phyloP scores from a whole-genome alignment of 768 basidiomycete genomes.

The Psilocybe sp. region DNA sequence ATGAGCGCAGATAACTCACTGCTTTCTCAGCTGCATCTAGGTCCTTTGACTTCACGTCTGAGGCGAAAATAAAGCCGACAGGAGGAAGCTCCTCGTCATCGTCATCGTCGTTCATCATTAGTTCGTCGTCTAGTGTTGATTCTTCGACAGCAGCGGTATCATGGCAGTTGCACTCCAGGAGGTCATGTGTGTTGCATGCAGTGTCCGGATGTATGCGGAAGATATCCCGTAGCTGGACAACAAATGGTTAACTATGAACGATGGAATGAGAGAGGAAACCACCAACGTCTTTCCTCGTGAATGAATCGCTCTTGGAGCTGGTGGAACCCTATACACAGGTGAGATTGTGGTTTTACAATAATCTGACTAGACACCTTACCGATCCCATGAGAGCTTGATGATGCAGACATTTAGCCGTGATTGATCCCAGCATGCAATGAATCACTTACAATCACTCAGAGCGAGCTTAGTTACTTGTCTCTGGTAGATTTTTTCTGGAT shows the following conservation, averaged over 20 bases:
- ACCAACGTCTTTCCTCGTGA: constrained; percentile 81
- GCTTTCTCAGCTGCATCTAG: constrained; percentile 48
- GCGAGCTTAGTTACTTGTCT: constrained; percentile 94
- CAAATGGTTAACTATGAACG: not conserved
- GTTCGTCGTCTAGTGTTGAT: not conserved
- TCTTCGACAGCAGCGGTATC: constrained; percentile 5
- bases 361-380: constrained; percentile 29
- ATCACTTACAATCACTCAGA: constrained; percentile 72
- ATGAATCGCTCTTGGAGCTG: constrained; percentile 76
- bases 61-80: constrained; percentile 63
- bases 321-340: constrained; percentile 25
- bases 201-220: constrained; percentile 84
- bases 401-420: not conserved
- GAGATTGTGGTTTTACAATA: not conserved
- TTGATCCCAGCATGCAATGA: not conserved
- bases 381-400: constrained; percentile 67
- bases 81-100: constrained; percentile 22
- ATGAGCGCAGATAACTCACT: constrained; percentile 32
- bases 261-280: not conserved
- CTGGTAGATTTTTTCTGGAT: constrained; percentile 85
- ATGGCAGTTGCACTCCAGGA: constrained; percentile 78
- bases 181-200: constrained; percentile 88
- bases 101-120: not conserved
- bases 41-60: constrained; percentile 49
- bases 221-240: constrained; percentile 77